These are phyloP conservation scores for Neurospora sp. DNA, from an alignment of 495 filamentous ascomycete genomes.

Conservation along the genomic window DNA sequence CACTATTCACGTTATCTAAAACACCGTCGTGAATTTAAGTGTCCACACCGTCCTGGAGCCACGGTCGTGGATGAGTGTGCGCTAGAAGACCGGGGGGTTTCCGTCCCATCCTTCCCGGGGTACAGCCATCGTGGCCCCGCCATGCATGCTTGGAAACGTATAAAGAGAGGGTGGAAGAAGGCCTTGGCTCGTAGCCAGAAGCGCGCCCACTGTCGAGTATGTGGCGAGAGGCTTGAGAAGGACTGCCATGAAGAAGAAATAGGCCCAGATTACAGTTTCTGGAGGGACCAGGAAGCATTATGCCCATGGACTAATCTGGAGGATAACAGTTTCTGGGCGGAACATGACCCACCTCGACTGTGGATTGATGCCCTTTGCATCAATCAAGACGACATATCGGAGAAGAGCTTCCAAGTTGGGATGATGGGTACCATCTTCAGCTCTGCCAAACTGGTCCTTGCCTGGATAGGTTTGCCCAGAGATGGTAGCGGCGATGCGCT, in stretches of 20 bases:
- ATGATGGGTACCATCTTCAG: background rate
- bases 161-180: too few species aligned
- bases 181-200: too few species aligned
- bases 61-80: background rate
- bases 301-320: background rate
- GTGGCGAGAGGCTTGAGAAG: too few species aligned
- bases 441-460: background rate
- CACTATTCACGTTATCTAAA: background rate
- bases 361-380: background rate
- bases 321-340: background rate
- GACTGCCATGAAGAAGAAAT: too few species aligned
- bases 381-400: background rate
- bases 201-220: too few species aligned
- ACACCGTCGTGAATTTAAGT: background rate
- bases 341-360: background rate
- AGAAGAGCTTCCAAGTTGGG: background rate
- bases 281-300: background rate
- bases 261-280: too few species aligned
- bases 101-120: background rate
- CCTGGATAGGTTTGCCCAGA: background rate
- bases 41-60: background rate
- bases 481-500: background rate
- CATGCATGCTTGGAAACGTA: background rate
- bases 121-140: background rate
- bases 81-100: background rate